Evolutionary conservation across 1,284 basidiomycete genomes (phyloP).

Genomic region (Moesziomyces globuligerus): DNA sequence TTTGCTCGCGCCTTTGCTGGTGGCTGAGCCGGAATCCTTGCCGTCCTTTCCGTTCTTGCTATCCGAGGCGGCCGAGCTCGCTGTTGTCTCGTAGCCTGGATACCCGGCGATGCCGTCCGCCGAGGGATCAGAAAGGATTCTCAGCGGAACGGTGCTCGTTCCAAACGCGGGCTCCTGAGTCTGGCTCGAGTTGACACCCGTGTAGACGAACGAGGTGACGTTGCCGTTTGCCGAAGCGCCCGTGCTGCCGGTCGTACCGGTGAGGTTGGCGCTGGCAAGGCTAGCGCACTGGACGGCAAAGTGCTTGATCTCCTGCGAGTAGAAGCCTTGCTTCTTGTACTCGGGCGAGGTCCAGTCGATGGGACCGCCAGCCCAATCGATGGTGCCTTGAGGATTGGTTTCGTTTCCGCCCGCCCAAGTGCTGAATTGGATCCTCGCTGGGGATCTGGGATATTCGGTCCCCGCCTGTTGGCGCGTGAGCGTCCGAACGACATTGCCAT

Average conservation of each 20-base stretch:
- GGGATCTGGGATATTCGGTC: constrained; percentile 51
- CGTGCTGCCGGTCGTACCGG: constrained; percentile 1
- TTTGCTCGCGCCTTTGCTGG: background rate
- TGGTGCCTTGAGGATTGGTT: constrained; percentile 42
- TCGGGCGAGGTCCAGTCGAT: constrained; percentile 47
- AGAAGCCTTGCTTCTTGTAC: constrained; percentile 57
- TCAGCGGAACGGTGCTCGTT: constrained; percentile 21
- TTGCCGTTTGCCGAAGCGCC: constrained; percentile 12
- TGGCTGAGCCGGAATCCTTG: constrained; percentile 9
- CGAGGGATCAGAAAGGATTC: constrained; percentile 23
- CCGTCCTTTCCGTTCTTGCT: constrained; percentile 28
- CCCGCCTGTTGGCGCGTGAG: constrained; percentile 36
- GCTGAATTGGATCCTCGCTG: constrained; percentile 55
- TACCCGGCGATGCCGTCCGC: constrained; percentile 36
- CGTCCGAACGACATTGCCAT: constrained; percentile 50
- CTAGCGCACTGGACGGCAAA: constrained; percentile 50
- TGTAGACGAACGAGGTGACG: constrained; percentile 60
- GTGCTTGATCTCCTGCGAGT: constrained; percentile 57
- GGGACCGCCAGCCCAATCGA: constrained; percentile 57
- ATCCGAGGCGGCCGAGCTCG: constrained; percentile 7
- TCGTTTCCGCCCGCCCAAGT: constrained; percentile 53
- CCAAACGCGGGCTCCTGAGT: constrained; percentile 43
- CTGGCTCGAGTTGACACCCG: constrained; percentile 36
- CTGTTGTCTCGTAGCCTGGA: constrained; percentile 16
- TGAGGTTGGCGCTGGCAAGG: constrained; percentile 22